phyloP scores from a whole-genome alignment of 2,329 filamentous ascomycete genomes.

The Pestalotiopsis sp. region DNA sequence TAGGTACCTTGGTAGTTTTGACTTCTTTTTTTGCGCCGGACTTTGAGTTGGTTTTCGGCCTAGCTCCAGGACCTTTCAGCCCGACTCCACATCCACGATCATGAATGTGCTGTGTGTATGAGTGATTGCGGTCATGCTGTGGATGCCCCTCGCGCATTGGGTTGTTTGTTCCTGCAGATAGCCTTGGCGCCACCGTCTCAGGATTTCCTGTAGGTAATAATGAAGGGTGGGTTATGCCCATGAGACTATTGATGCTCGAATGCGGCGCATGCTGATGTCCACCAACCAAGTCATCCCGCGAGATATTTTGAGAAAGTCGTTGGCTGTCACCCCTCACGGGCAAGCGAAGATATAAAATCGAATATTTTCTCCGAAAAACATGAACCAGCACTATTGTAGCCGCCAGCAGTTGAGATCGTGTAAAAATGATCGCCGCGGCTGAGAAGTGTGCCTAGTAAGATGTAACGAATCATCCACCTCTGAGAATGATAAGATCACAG shows the following conservation, averaged over 20 bases:
- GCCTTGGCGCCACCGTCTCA: background rate
- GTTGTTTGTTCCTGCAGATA: background rate
- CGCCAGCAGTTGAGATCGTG: background rate
- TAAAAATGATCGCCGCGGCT: background rate
- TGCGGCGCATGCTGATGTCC: background rate
- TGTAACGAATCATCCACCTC: background rate
- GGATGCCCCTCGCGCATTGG: background rate
- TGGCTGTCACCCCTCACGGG: background rate
- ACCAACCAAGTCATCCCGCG: background rate
- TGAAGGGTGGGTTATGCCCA: background rate
- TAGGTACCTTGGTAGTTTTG: no score
- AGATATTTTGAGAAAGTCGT: background rate
- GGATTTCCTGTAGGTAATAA: background rate
- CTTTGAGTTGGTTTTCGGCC: conserved; percentile 1
- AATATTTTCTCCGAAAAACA: no score
- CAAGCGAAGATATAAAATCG: background rate
- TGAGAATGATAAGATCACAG: background rate
- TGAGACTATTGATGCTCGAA: background rate
- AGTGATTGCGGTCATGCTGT: background rate
- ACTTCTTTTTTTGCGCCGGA: background rate
- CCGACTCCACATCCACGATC: background rate
- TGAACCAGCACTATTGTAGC: background rate
- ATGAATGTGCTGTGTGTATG: background rate
- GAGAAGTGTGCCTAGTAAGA: background rate
- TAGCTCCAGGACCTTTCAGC: conserved; percentile 4